These are phyloP conservation scores for Trichosporon ovoides DNA, from an alignment of 1,284 basidiomycete species.

Conservation along the genomic window DNA sequence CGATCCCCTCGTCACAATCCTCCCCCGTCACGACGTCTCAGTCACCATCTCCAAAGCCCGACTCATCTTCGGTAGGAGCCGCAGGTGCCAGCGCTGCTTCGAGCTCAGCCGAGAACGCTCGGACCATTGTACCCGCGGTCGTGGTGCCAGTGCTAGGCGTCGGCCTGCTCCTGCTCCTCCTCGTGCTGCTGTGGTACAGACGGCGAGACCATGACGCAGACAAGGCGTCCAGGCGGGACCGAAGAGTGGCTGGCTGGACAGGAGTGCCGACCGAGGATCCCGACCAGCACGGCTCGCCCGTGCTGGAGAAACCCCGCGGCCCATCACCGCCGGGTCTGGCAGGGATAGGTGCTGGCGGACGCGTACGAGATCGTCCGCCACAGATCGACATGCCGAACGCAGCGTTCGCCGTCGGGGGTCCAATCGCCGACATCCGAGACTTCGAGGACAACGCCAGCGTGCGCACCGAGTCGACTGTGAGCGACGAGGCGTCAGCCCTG, in stretches of 20 bases:
- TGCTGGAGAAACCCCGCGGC: neutral
- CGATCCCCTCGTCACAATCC: neutral
- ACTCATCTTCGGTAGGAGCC: neutral
- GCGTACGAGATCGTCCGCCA: neutral
- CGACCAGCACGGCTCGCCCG: neutral
- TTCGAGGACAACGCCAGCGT: neutral
- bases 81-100: neutral
- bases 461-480: neutral
- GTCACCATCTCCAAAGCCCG: neutral
- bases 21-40: neutral
- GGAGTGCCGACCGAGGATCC: conserved; percentile 7
- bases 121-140: conserved; percentile 10
- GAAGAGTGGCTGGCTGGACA: neutral
- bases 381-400: neutral
- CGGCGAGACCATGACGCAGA: neutral
- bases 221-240: neutral
- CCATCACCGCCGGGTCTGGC: neutral
- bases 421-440: neutral
- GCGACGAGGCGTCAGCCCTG: conserved; percentile 4
- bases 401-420: neutral
- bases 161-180: neutral
- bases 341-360: neutral
- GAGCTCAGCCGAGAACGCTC: neutral
- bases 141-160: conserved; percentile 6
- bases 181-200: neutral